Evolutionary conservation across 2,329 filamentous ascomycete species (phyloP), one percentile per base, ranked within the genome.

Genomic region (Clonostachys rosea): DNA sequence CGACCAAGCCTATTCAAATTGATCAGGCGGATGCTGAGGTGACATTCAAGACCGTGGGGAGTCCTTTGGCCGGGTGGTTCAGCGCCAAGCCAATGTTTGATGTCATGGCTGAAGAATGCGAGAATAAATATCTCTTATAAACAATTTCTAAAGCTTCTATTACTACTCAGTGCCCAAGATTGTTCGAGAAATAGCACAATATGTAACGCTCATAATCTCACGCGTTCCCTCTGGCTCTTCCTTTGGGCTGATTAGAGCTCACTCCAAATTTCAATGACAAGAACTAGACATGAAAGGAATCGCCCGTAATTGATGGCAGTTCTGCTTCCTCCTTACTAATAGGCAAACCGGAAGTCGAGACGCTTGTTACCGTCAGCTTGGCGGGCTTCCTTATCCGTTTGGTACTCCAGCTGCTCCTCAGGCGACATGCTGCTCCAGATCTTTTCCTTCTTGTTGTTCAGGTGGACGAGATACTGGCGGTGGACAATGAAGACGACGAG

Each of bases 11-110:
- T 47, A 49, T 49, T 6, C 40, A 49, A 7, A 63, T 71, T 13
- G 56, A 55, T 6, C 63, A 69, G 35, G 65, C 70, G 42, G 66
- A 67, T 51, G 69, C 69, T 3, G 68, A 61, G 14, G 87, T 78
- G 57, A 90, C 87, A 0, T 83, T 79, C 56, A 80, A 84, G 64
- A 75, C 79, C 1, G 71, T 89, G 4, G 87, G 87, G 0, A 78
- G 71, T 0, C 71, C 77, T 13, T 57, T 62, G 34, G 83, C 81
- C 1, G 86, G 86, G 0, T 89, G 79, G 73, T 91, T 90, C 59
- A 82, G 76, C 55, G 86, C 46, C 17, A 43, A 52, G 36, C 54
- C 54, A 14, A 24, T 49, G 13, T 53, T 51, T 35, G 35, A 50
- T 24, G 34, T 47, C 14, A 46, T 46, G 14, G 47, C 43, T 4